These are phyloP conservation scores for Entomortierella lignicola DNA, from an alignment of 192 early-diverging fungal species.

Conservation along the genomic window DNA sequence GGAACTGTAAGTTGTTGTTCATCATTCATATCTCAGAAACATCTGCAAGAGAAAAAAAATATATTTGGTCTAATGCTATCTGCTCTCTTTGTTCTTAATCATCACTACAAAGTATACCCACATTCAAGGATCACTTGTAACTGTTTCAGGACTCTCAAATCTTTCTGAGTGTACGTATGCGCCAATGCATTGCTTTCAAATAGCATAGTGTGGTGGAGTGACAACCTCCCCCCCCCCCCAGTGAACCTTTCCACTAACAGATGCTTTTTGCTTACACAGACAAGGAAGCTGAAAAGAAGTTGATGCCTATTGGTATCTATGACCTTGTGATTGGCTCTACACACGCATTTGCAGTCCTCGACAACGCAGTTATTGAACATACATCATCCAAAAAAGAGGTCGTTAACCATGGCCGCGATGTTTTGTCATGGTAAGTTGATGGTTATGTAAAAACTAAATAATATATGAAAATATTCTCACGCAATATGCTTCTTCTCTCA, in stretches of 20 bases:
- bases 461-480: neutral
- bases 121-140: constrained; percentile 46
- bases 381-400: neutral
- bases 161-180: constrained; percentile 41
- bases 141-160: constrained; percentile 26
- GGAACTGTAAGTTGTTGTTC: constrained; percentile 30
- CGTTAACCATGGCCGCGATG: constrained; percentile 53
- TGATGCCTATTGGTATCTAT: constrained; percentile 52
- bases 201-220: no score
- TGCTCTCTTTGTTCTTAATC: neutral
- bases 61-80: neutral
- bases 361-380: constrained; percentile 48
- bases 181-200: neutral
- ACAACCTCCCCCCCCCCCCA: no score
- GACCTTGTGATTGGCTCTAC: constrained; percentile 50
- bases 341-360: constrained; percentile 56
- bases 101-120: constrained; percentile 24
- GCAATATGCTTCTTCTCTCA: neutral
- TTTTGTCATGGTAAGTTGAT: constrained; percentile 47
- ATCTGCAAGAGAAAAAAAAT: no score
- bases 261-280: constrained; percentile 1
- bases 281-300: constrained; percentile 47
- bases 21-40: neutral
- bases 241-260: neutral
- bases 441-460: no score